Conservation (phyloP, 148 eudicot species). For the Nepenthes gracilis region DNA sequence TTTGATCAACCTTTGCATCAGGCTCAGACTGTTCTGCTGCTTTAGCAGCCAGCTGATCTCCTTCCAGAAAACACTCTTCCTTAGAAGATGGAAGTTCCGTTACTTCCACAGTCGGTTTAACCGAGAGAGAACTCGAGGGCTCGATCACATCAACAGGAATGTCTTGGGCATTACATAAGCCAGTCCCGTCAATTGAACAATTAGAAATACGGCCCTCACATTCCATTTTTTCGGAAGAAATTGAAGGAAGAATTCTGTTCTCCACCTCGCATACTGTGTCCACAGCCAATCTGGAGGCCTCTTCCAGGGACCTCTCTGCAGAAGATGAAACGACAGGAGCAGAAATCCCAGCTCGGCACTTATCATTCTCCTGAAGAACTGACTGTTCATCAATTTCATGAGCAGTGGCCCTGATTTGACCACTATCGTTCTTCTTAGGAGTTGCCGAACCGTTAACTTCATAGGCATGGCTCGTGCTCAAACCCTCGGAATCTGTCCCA, state of each 20-base stretch:
- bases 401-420: constrained; percentile 3
- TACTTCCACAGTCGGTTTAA: too few relatives aligned
- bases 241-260: not conserved
- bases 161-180: not conserved
- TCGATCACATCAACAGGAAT: too few relatives aligned
- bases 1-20: constrained; percentile 5
- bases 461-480: too few relatives aligned
- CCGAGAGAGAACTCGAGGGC: too few relatives aligned
- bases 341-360: constrained; percentile 4
- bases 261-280: not conserved
- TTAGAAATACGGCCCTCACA: not conserved
- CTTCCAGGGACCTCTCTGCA: constrained; percentile 6
- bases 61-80: too few relatives aligned
- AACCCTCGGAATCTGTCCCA: not conserved
- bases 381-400: constrained; percentile 8
- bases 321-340: not conserved
- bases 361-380: constrained; percentile 5
- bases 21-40: not conserved
- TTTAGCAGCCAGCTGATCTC: too few relatives aligned
- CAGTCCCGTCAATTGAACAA: not conserved
- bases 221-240: not conserved
- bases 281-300: constrained; percentile 12
- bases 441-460: too few relatives aligned
- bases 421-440: too few relatives aligned
- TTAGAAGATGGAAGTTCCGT: too few relatives aligned